Evolutionary conservation across 345 rosid genomes (phyloP).

Genomic region (Ceriops decandra): DNA sequence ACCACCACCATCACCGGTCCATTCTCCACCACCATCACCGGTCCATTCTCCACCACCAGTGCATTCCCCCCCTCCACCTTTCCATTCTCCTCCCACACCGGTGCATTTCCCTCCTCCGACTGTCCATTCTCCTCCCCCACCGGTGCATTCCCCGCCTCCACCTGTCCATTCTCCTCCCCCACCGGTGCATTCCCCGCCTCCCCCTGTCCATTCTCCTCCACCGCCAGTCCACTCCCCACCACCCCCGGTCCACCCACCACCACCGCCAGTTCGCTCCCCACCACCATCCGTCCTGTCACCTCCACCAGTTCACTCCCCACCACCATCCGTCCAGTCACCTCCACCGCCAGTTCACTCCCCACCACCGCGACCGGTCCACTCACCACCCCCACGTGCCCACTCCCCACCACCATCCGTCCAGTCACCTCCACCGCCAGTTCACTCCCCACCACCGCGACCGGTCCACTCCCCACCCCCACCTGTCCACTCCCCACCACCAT

Average conservation of each 20-base stretch:
- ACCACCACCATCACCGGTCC: not conserved
- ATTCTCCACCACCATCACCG: not conserved
- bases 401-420: constrained; percentile 5
- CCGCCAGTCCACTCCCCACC: constrained; percentile 11
- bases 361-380: not conserved
- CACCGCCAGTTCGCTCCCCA: constrained; percentile 1
- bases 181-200: constrained; percentile 8
- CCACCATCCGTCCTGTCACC: constrained; percentile 7
- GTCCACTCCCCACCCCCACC: constrained; percentile 15
- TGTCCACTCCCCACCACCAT: not conserved
- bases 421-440: not conserved
- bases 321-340: constrained; percentile 2
- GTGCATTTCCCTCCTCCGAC: not conserved
- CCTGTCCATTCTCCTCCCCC: constrained; percentile 7
- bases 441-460: not conserved
- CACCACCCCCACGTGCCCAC: constrained; percentile 9
- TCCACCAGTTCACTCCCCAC: constrained; percentile 12
- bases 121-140: not conserved
- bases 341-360: constrained; percentile 22
- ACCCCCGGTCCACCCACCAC: not conserved
- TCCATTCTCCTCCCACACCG: not conserved
- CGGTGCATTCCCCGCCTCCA: constrained; percentile 12
- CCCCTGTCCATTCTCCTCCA: fast-evolving
- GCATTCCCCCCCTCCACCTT: not conserved
- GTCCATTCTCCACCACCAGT: not conserved